Base-by-base conservation (phyloP, 257 asterid species). In the Capsicum pubescens region DNA sequence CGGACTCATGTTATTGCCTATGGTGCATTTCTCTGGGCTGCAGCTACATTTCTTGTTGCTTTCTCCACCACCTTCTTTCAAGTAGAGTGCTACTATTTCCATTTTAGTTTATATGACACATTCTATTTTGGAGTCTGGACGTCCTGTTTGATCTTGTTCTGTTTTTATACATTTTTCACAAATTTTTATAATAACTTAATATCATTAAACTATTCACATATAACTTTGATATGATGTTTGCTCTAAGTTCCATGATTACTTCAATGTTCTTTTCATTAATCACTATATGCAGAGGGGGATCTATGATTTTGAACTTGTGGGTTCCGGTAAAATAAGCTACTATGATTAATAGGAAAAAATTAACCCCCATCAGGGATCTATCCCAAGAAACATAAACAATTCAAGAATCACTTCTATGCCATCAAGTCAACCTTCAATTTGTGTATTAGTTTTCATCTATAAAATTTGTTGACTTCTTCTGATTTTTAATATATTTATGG, bases 11-110 rank as follows among this genome's bases (percentile, higher is more conserved):
- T 92, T 83, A 94, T 94, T 80, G 93, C 98, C 39, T 90, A 88
- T 63, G 97, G 97, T 8, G 97, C 97, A 39, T 90, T 94, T 59
- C 90, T 94, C 39, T 94, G 98, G 97, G 92, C 97, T 60, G 91
- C 93, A 69, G 97, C 98, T 44, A 92, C 98, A 81, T 92, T 94
- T 88, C 97, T 94, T 10, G 97, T 94, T 46, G 95, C 89, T 79
- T 82, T 94, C 83, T 92, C 97, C 87, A 89, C 94, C 56, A 84
- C 93, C 21, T 94, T 89, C 85, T 89, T 70, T 59, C 91, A 91
- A 97, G 98, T 87, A 52, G 21, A 21, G 76, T 15, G 55, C 85
- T 35, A n/a, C n/a, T 70, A 13, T 60, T 4, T 6, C 17, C 17
- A 3, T 82, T n/a, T 57, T 58, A 60, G 19, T 50, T 58, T 81